These are phyloP conservation scores for Flueggea neowawraea DNA, from an alignment of 441 rosid species.

Conservation along the genomic window DNA sequence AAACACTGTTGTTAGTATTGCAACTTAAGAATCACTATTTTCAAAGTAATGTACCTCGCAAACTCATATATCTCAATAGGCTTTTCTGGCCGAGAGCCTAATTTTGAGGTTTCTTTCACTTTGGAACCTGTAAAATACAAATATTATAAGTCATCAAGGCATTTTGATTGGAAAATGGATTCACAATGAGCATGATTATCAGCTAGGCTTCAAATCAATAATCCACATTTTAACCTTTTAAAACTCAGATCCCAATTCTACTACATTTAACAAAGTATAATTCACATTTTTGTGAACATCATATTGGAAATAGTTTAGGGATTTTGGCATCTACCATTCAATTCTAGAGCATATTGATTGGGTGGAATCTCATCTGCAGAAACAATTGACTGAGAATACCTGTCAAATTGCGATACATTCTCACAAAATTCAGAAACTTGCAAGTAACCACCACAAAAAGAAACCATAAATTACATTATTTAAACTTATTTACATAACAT, in stretches of 20 bases:
- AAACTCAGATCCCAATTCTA: no score
- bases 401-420: conserved; percentile 17
- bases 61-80: conserved; percentile 95
- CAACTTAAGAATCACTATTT: neutral
- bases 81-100: conserved; percentile 89
- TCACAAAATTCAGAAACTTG: conserved; percentile 13
- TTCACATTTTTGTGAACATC: neutral
- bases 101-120: conserved; percentile 70
- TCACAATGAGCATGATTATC: neutral
- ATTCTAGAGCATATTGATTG: conserved; percentile 64
- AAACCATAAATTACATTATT: neutral
- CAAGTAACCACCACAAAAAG: neutral
- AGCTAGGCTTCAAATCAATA: neutral
- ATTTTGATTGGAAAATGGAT: no score
- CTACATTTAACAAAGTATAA: neutral
- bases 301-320: no score
- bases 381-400: conserved; percentile 81
- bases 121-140: conserved; percentile 44
- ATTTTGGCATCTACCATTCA: conserved; percentile 43
- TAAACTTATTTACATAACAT: no score
- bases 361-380: conserved; percentile 67
- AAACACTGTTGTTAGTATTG: neutral
- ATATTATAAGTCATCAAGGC: no score
- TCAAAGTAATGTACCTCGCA: conserved; percentile 56
- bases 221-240: neutral